Evolutionary conservation across 176 grass and related monocot species (phyloP).

Genomic region (Oryza punctata): DNA sequence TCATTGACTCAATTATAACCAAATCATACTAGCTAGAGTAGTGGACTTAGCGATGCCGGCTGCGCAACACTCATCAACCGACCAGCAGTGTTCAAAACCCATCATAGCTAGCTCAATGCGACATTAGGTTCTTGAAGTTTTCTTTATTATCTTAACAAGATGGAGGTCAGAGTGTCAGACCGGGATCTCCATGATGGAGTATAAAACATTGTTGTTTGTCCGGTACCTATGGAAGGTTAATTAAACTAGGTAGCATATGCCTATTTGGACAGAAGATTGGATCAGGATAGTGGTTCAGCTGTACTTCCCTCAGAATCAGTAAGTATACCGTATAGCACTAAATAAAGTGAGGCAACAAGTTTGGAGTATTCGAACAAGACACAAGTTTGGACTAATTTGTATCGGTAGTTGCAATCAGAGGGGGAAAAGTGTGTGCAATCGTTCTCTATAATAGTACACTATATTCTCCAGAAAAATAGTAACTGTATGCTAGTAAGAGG

Average conservation of each 20-base stretch:
- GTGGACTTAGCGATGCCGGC: not conserved
- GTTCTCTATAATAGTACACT: not conserved
- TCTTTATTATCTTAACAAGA: not conserved
- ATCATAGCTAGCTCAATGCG: not conserved
- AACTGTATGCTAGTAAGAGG: not conserved
- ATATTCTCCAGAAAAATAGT: not conserved
- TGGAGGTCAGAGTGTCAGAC: not conserved
- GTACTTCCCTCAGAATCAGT: not conserved
- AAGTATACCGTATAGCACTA: not conserved
- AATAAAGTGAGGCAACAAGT: not conserved
- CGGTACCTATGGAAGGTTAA: not conserved
- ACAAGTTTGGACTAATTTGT: not conserved
- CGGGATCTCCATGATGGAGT: not conserved
- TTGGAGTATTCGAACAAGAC: not conserved
- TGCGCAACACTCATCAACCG: not conserved
- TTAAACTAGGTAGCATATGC: not conserved
- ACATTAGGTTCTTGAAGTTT: constrained; percentile 2
- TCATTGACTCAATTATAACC: constrained; percentile 25
- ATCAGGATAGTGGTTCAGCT: not conserved
- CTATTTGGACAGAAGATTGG: not conserved
- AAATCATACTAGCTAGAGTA: constrained; percentile 2
- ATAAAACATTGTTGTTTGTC: not conserved
- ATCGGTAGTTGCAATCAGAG: not conserved
- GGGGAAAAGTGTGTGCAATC: not conserved
- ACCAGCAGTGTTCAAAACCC: not conserved